These are phyloP conservation scores for Suillus alpinus DNA, from an alignment of 768 basidiomycete genomes.

Conservation along the genomic window DNA sequence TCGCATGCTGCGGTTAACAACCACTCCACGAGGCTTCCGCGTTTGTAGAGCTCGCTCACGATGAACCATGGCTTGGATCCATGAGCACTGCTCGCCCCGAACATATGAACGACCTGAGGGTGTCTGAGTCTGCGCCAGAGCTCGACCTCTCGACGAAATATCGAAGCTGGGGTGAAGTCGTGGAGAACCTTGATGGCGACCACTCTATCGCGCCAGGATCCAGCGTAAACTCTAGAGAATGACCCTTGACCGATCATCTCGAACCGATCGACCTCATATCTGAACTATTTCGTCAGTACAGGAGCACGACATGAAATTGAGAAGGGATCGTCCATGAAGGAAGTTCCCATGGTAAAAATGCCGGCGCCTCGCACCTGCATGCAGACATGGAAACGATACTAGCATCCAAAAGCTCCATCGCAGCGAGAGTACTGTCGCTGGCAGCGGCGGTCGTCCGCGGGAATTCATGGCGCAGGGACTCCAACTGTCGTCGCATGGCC, in stretches of 20 bases:
- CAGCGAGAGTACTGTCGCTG: constrained; percentile 16
- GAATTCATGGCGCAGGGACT: background rate
- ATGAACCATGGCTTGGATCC: constrained; percentile 77
- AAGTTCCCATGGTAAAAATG: constrained; percentile 27
- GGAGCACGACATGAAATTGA: background rate
- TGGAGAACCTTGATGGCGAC: constrained; percentile 77
- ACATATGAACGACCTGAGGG: constrained; percentile 67
- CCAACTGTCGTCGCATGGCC: background rate
- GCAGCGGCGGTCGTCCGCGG: background rate
- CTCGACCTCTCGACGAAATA: constrained; percentile 68
- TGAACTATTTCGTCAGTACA: constrained; percentile 19
- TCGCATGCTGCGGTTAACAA: constrained; percentile 36
- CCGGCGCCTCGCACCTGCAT: constrained; percentile 2
- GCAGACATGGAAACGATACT: constrained; percentile 65
- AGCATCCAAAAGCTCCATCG: constrained; percentile 67
- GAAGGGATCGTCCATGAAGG: constrained; percentile 70
- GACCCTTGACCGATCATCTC: constrained; percentile 68
- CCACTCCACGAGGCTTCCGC: constrained; percentile 62
- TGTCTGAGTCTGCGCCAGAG: constrained; percentile 74
- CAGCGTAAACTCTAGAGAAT: constrained; percentile 76
- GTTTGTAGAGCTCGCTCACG: constrained; percentile 68
- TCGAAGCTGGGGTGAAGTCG: constrained; percentile 53
- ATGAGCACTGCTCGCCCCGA: constrained; percentile 72
- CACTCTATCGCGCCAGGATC: constrained; percentile 60
- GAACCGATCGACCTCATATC: constrained; percentile 74